These are phyloP conservation scores for Linum tenue DNA, from an alignment of 345 rosid genomes.

Conservation along the genomic window DNA sequence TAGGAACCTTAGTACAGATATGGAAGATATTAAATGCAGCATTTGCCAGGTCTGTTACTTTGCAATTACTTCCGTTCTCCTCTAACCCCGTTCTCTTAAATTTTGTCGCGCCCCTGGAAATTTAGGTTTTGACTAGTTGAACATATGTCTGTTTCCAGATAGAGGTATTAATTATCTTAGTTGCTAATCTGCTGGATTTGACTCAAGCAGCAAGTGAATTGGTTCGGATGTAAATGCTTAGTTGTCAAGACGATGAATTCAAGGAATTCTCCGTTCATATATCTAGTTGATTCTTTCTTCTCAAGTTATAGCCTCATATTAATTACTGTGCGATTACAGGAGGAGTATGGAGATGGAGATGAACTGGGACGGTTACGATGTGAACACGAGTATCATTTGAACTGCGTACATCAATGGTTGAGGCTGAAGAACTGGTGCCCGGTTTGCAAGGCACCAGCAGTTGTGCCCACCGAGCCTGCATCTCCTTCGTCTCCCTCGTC, in stretches of 20 bases:
- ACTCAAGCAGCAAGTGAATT: neutral
- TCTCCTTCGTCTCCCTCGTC: constrained; percentile 15
- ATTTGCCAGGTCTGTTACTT: constrained; percentile 68
- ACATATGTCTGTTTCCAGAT: neutral
- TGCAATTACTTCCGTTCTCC: neutral
- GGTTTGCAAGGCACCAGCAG: constrained; percentile 67
- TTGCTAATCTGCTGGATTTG: neutral
- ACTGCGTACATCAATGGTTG: constrained; percentile 76
- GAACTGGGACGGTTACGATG: constrained; percentile 74
- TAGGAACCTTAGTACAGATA: constrained; percentile 19
- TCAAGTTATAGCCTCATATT: no score
- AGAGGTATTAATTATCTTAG: neutral
- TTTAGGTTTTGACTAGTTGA: neutral
- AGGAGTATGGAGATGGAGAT: constrained; percentile 67
- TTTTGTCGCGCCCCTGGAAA: neutral
- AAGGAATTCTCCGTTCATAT: no score
- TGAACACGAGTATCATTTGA: constrained; percentile 57
- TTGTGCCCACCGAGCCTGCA: constrained; percentile 14
- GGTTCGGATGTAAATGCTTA: neutral
- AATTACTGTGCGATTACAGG: constrained; percentile 36
- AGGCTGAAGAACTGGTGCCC: constrained; percentile 95
- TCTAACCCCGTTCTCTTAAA: neutral
- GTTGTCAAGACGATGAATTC: no score
- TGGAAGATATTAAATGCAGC: constrained; percentile 69
- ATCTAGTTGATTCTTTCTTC: no score